Percentiles rank a stretch among this genome's conserved stretches.
Evolutionary conservation across 2,329 filamentous ascomycete species (phyloP).

Genomic region (Sclerotinia spermophila): DNA sequence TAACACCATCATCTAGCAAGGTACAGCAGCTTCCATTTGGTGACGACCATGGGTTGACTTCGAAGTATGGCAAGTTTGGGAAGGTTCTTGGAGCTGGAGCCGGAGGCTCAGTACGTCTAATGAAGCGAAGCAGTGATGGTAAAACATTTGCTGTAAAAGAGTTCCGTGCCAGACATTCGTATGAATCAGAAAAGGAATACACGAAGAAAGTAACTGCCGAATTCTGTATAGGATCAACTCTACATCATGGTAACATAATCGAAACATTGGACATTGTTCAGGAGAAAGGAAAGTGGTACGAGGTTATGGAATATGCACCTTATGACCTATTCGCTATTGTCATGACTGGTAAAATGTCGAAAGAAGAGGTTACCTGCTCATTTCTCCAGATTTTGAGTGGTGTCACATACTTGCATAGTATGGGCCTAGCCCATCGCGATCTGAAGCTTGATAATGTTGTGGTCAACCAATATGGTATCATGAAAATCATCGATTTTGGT

Average conservation of each 20-base stretch:
- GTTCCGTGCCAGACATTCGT: conserved; percentile 85
- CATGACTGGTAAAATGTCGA: conserved; percentile 96
- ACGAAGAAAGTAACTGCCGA: conserved; percentile 97
- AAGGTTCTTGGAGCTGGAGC: conserved; percentile 91
- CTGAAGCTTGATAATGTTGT: conserved; percentile 97
- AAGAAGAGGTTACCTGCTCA: conserved; percentile 84
- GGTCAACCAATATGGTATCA: conserved; percentile 91
- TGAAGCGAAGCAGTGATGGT: conserved; percentile 89
- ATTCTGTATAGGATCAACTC: conserved; percentile 94
- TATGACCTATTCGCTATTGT: conserved; percentile 96
- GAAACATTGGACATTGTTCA: conserved; percentile 96
- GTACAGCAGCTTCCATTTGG: conserved; percentile 77
- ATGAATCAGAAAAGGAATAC: conserved; percentile 93
- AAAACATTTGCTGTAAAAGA: conserved; percentile 98
- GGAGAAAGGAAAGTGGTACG: conserved; percentile 92
- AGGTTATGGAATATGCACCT: conserved; percentile 98
- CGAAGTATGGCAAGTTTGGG: conserved; percentile 94
- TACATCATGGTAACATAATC: conserved; percentile 97
- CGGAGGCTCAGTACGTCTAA: conserved; percentile 86
- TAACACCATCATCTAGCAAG: conserved; percentile 46
- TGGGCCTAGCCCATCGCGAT: conserved; percentile 92
- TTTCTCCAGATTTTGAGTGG: conserved; percentile 94
- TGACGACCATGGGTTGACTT: conserved; percentile 85
- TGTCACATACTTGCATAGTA: conserved; percentile 89
- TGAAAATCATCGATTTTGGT: conserved; percentile 99